A percentile compares a stretch with the other conserved stretches of the same genome.
phyloP scores from a whole-genome alignment of 2,329 filamentous ascomycete species.

The Chaetomiaceae sp. region DNA sequence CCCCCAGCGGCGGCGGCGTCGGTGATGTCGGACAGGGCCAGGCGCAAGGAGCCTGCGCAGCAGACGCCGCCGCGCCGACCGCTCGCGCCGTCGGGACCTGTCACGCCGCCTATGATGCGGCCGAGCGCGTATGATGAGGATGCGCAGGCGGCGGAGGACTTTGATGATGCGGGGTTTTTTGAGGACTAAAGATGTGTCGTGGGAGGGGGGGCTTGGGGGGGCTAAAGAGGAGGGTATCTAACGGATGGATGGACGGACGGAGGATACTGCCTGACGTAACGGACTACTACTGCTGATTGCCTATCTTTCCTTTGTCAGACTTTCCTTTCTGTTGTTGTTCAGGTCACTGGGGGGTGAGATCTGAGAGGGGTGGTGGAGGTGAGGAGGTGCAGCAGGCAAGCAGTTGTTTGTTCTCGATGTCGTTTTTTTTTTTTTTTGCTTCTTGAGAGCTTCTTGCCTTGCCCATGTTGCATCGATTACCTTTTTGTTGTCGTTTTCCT shows the following conservation, averaged over 20 bases:
- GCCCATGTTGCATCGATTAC: no score
- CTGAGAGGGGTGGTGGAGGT: no score
- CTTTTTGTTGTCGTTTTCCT: constrained; percentile 7
- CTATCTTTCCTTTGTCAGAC: constrained; percentile 1
- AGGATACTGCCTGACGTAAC: no score
- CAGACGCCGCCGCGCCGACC: constrained; percentile 40
- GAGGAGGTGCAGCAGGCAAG: no score
- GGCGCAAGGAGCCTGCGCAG: constrained; percentile 29
- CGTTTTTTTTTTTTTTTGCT: no score
- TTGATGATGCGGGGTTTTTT: constrained; percentile 26
- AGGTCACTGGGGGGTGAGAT: no score
- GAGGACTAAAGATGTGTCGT: constrained; percentile 19
- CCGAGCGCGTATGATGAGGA: constrained; percentile 55
- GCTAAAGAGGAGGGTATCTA: neutral
- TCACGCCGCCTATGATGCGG: constrained; percentile 58
- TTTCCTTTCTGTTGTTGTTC: no score
- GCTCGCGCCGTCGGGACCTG: constrained; percentile 37
- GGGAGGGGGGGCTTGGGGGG: no score
- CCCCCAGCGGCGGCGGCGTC: constrained; percentile 29
- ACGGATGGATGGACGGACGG: neutral
- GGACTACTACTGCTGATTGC: no score
- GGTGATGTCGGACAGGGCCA: constrained; percentile 13
- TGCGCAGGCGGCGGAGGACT: constrained; percentile 45
- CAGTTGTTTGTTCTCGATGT: no score
- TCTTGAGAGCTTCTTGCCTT: no score